phyloP scores from a whole-genome alignment of 768 basidiomycete species.

The Pleurotus cornucopiae region DNA sequence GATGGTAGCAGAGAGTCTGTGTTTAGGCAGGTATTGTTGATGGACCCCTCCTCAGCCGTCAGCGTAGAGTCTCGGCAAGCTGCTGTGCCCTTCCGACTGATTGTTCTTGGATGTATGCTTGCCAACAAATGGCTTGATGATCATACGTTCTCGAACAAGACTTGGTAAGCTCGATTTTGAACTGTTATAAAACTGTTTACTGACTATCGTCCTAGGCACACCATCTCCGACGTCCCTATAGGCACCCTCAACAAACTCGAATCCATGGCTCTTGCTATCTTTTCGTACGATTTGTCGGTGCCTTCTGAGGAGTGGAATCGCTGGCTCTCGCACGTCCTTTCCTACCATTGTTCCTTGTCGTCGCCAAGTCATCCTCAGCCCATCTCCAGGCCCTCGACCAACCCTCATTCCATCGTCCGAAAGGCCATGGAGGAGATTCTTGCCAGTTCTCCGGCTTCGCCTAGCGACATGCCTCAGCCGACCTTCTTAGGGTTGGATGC shows the following conservation, averaged over 20 bases:
- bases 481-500: slow-evolving; percentile 73
- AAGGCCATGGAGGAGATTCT: slow-evolving; percentile 68
- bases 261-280: slow-evolving; percentile 64
- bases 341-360: slow-evolving; percentile 61
- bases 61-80: slow-evolving; percentile 51
- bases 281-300: slow-evolving; percentile 68
- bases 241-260: slow-evolving; percentile 69
- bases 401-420: slow-evolving; percentile 65
- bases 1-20: slow-evolving; percentile 56
- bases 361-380: slow-evolving; percentile 64
- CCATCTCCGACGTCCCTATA: slow-evolving; percentile 73
- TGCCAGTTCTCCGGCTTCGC: slow-evolving; percentile 30
- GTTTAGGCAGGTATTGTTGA: slow-evolving; percentile 63
- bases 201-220: slow-evolving; percentile 50
- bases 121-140: slow-evolving; percentile 89
- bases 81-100: slow-evolving; percentile 65
- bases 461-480: slow-evolving; percentile 45
- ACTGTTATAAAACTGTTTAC: slow-evolving; percentile 3
- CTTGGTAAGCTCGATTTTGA: slow-evolving; percentile 51
- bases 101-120: slow-evolving; percentile 79
- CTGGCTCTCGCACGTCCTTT: slow-evolving; percentile 65
- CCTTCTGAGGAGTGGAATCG: slow-evolving; percentile 59
- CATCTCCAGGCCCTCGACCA: slow-evolving; percentile 73
- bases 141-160: slow-evolving; percentile 87
- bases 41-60: slow-evolving; percentile 36